phyloP scores from a whole-genome alignment of 352 stramenopile species.

The Globisporangium iwayamae region DNA sequence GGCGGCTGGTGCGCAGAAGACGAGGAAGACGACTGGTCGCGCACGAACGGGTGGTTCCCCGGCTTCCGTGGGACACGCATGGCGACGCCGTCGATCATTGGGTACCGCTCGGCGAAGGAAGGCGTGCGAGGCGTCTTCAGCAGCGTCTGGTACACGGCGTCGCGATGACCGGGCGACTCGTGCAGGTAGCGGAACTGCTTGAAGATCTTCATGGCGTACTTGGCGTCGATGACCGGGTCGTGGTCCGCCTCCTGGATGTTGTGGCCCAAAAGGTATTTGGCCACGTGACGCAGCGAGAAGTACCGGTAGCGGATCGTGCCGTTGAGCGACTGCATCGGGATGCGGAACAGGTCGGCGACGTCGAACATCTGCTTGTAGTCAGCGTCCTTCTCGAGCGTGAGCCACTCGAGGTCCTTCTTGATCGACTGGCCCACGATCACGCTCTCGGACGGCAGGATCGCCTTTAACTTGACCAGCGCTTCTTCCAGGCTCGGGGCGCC shows the following conservation, averaged over 20 bases:
- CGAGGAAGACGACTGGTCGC: slow-evolving; percentile 9
- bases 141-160: slow-evolving; percentile 78
- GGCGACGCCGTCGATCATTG: slow-evolving; percentile 78
- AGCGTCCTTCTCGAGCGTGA: slow-evolving; percentile 68
- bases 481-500: slow-evolving; percentile 65
- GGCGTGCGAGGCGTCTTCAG: slow-evolving; percentile 79
- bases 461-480: slow-evolving; percentile 72
- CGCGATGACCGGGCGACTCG: slow-evolving; percentile 65
- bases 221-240: slow-evolving; percentile 82
- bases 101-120: slow-evolving; percentile 79
- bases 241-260: slow-evolving; percentile 84
- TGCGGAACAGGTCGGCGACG: slow-evolving; percentile 79
- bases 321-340: slow-evolving; percentile 71
- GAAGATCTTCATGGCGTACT: slow-evolving; percentile 89
- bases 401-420: slow-evolving; percentile 91
- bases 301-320: slow-evolving; percentile 79
- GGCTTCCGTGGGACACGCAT: slow-evolving; percentile 69
- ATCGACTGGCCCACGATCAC: slow-evolving; percentile 92
- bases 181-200: slow-evolving; percentile 83
- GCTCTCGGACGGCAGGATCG: slow-evolving; percentile 69
- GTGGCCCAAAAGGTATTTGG: slow-evolving; percentile 76
- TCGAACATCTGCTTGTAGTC: slow-evolving; percentile 89
- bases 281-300: slow-evolving; percentile 81
- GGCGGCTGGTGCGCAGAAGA: background rate
- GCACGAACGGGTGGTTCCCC: slow-evolving; percentile 38